phyloP scores from a whole-genome alignment of 345 rosid species.

The Chamaenerion angustifolium region DNA sequence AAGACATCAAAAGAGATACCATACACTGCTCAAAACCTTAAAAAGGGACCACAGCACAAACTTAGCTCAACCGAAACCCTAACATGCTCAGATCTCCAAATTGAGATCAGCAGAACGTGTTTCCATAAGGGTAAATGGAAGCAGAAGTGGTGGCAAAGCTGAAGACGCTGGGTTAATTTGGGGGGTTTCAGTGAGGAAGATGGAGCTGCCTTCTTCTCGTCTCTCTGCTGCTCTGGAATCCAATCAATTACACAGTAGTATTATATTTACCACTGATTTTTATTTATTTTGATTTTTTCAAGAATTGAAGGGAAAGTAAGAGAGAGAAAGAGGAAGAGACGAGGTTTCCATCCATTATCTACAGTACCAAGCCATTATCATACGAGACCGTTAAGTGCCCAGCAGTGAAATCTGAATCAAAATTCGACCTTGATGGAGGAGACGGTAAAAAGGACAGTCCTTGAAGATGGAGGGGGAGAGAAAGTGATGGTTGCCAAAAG shows the following conservation, averaged over 20 bases:
- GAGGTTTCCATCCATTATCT: too few species aligned
- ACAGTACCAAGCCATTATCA: too few species aligned
- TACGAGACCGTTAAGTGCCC: too few species aligned
- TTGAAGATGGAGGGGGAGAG: too few species aligned
- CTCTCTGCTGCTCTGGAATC: background rate
- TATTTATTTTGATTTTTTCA: background rate
- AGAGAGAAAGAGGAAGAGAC: conserved; percentile 1
- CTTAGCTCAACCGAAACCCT: too few species aligned
- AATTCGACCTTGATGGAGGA: too few species aligned
- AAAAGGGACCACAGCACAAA: background rate
- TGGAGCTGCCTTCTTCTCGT: conserved; percentile 6
- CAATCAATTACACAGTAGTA: conserved; percentile 7
- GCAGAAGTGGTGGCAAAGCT: background rate
- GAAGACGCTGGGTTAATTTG: background rate
- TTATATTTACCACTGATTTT: background rate
- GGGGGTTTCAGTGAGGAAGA: conserved; percentile 7
- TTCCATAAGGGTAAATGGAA: background rate
- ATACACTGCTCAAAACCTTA: too few species aligned
- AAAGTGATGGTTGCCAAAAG: too few species aligned
- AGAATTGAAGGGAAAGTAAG: background rate
- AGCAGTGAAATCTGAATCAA: too few species aligned
- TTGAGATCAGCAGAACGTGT: background rate
- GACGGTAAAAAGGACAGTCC: too few species aligned
- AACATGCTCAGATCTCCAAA: background rate
- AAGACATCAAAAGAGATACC: too few species aligned